Evolutionary conservation across 2,329 filamentous ascomycete genomes (phyloP).

Genomic region (Xylariaceae sp.): DNA sequence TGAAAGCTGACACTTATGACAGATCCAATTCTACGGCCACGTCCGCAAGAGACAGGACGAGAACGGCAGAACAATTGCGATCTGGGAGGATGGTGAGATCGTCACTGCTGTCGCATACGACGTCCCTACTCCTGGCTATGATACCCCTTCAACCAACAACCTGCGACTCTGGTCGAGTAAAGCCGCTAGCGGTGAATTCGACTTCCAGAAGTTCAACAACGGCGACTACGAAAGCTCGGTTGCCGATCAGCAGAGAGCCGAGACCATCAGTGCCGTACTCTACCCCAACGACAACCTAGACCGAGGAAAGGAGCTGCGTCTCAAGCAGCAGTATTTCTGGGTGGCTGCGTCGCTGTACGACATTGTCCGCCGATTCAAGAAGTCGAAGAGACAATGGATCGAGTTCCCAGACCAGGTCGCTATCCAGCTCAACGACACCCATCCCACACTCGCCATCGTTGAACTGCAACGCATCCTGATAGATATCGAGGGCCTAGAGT

Average conservation of each 20-base stretch:
- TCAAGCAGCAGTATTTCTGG: constrained; percentile 99
- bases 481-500: constrained; percentile 84
- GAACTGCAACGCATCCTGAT: constrained; percentile 90
- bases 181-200: constrained; percentile 92
- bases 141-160: constrained; percentile 90
- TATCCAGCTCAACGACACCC: constrained; percentile 97
- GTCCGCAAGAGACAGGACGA: constrained; percentile 72
- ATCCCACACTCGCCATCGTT: constrained; percentile 92
- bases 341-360: constrained; percentile 94
- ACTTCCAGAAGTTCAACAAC: constrained; percentile 99
- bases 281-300: constrained; percentile 98
- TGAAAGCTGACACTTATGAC: constrained; percentile 1
- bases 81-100: constrained; percentile 90
- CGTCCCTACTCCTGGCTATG: constrained; percentile 84
- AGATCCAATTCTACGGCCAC: constrained; percentile 89
- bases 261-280: constrained; percentile 94
- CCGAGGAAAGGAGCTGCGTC: constrained; percentile 87
- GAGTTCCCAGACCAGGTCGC: constrained; percentile 93
- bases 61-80: constrained; percentile 65
- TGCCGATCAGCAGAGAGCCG: constrained; percentile 95
- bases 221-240: constrained; percentile 98
- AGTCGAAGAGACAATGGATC: constrained; percentile 82
- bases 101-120: constrained; percentile 93
- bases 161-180: constrained; percentile 96
- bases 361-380: constrained; percentile 97